These are phyloP conservation scores for Arbutus unedo DNA, from an alignment of 148 eudicot genomes.

Conservation along the genomic window DNA sequence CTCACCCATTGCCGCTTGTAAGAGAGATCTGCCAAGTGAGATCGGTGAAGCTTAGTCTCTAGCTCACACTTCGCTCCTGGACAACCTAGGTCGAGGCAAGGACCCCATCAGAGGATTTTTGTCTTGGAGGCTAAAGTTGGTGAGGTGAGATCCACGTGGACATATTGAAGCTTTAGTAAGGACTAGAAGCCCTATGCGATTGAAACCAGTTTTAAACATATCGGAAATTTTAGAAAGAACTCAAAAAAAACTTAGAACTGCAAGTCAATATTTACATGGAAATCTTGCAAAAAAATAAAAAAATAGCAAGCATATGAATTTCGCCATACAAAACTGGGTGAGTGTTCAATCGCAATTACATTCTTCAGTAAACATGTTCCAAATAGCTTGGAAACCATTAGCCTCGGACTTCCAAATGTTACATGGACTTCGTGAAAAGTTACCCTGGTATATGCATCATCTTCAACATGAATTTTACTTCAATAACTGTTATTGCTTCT, in stretches of 20 bases:
- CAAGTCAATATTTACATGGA: background rate
- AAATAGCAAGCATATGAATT: background rate
- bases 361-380: background rate
- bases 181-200: background rate
- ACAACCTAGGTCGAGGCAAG: background rate
- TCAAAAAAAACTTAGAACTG: background rate
- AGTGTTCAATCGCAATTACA: background rate
- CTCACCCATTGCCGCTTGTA: background rate
- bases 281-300: background rate
- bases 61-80: background rate
- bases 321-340: background rate
- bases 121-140: background rate
- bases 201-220: background rate
- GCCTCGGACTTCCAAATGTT: background rate
- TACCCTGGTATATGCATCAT: background rate
- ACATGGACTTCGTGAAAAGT: background rate
- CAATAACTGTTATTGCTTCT: background rate
- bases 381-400: background rate
- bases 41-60: background rate
- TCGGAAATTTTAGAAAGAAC: background rate
- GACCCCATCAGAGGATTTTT: background rate
- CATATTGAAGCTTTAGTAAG: background rate
- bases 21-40: constrained; percentile 4
- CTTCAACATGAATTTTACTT: background rate
- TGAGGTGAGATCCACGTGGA: background rate